phyloP scores from a whole-genome alignment of 2,329 filamentous ascomycete genomes.

The Colletotrichum spinosum region DNA sequence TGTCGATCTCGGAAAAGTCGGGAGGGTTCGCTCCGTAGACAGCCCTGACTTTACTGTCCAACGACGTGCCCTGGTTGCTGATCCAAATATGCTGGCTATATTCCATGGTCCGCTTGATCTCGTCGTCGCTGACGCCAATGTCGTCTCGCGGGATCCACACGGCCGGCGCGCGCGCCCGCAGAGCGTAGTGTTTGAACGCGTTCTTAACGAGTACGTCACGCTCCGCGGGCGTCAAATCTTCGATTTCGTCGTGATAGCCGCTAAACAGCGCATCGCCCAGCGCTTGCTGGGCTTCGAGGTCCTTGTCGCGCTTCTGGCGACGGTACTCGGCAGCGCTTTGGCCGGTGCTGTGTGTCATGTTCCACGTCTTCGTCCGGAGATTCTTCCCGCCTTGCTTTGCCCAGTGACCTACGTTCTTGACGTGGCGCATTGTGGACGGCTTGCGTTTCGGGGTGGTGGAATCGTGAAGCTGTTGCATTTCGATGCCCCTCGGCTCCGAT shows the following conservation, averaged over 20 bases:
- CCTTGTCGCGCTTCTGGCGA: conserved; percentile 62
- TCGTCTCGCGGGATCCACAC: conserved; percentile 96
- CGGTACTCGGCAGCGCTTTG: conserved; percentile 61
- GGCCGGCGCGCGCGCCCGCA: conserved; percentile 85
- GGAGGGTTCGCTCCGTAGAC: conserved; percentile 88
- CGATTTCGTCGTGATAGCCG: conserved; percentile 90
- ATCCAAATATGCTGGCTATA: conserved; percentile 90
- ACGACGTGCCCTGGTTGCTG: conserved; percentile 89
- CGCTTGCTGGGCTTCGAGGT: conserved; percentile 78
- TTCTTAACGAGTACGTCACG: conserved; percentile 86
- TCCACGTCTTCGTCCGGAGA: conserved; percentile 59
- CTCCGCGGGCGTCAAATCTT: conserved; percentile 91
- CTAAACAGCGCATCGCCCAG: conserved; percentile 87
- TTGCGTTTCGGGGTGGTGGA: conserved; percentile 43
- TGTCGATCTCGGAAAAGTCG: conserved; percentile 88
- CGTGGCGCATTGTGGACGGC: conserved; percentile 57
- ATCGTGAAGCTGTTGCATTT: conserved; percentile 47
- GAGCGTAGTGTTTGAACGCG: conserved; percentile 90
- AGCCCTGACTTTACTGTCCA: conserved; percentile 86
- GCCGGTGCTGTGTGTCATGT: conserved; percentile 47
- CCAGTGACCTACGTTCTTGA: conserved; percentile 61
- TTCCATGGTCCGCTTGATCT: conserved; percentile 80
- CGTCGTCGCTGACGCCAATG: conserved; percentile 90
- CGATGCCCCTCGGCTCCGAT: conserved; percentile 46
- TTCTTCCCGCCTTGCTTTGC: conserved; percentile 62